Evolutionary conservation across 2,329 filamentous ascomycete species (phyloP), one percentile per base, ranked within the genome.

Genomic region (Sodiomyces alkalinus): DNA sequence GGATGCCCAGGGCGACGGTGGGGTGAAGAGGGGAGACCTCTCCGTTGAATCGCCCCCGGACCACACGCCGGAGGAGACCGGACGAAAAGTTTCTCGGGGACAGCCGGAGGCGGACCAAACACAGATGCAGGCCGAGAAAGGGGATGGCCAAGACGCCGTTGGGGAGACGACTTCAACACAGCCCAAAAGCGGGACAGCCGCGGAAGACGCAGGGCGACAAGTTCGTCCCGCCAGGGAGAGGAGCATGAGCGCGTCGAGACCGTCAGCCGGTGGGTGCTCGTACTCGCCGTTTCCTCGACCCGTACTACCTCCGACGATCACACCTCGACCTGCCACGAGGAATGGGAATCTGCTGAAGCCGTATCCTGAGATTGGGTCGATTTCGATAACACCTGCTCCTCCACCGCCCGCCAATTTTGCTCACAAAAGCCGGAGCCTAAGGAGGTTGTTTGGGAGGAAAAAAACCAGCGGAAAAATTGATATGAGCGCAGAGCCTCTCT

Each of bases 361-460:
- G 12, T 17, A 23, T 7, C 27, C 27, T n/a, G n/a, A n/a, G n/a
- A n/a, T n/a, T n/a, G n/a, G n/a, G n/a, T n/a, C n/a, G n/a, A n/a
- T n/a, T n/a, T n/a, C n/a, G n/a, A n/a, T n/a, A n/a, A n/a, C 27
- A 24, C 16, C 8, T 22, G 5, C 7, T 14, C 16, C 16, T 17
- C 15, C 20, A 29, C 9, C 20, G 11, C 20, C 20, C 8, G n/a
- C 41, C 28, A 52, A 47, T 32, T 45, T 47, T 22, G 48, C 53
- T n/a, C 27, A 29, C 3, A 51, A 45, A 31, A 52, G 48, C 12
- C 45, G 49, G 6, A 52, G 54, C 12, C 38, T 61, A 18, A 51
- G 48, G 38, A 48, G 46, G 20, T 41, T 60, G 6, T 60, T 60
- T 37, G 44, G 48, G n/a, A 52, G 45, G 39, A 51, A 41, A 13